Conservation (phyloP, 305 asterid genomes). For the Striga hermonthica region DNA sequence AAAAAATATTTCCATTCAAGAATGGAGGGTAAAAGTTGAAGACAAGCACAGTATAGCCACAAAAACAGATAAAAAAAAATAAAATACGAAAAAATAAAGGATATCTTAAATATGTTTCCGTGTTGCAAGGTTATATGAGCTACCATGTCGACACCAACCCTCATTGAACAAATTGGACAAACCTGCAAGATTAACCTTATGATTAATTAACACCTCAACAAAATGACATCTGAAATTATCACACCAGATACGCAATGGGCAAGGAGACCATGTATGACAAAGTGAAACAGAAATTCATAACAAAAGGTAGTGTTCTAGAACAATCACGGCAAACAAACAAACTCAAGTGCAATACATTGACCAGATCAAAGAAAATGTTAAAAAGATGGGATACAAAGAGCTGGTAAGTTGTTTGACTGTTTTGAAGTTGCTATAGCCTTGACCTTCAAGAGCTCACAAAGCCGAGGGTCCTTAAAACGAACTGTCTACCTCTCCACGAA, state of each 20-base stretch:
- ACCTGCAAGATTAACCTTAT: slow-evolving; percentile 44
- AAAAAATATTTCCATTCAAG: slow-evolving; percentile 2
- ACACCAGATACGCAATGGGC: too few relatives aligned
- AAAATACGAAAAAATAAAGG: slow-evolving; percentile 43
- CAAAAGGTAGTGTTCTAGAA: neutral
- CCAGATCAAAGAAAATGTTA: slow-evolving; percentile 16
- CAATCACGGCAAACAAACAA: slow-evolving; percentile 7
- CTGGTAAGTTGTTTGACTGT: neutral
- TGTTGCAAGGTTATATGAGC: slow-evolving; percentile 94
- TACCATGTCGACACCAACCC: slow-evolving; percentile 98
- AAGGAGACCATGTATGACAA: too few relatives aligned
- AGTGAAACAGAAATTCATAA: neutral
- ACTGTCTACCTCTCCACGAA: neutral
- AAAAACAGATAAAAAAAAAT: slow-evolving; percentile 14
- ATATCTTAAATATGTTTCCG: slow-evolving; percentile 82
- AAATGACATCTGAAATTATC: too few relatives aligned
- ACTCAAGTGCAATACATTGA: slow-evolving; percentile 6
- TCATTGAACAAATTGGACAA: slow-evolving; percentile 82
- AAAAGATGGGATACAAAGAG: neutral
- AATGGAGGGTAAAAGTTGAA: neutral
- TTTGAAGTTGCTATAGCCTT: neutral
- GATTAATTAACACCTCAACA: slow-evolving; percentile 22
- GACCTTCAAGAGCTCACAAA: slow-evolving; percentile 4
- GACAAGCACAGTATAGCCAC: neutral
- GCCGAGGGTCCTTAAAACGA: neutral